phyloP scores from a whole-genome alignment of 2,329 filamentous ascomycete species.

The Grosmannia huntii region DNA sequence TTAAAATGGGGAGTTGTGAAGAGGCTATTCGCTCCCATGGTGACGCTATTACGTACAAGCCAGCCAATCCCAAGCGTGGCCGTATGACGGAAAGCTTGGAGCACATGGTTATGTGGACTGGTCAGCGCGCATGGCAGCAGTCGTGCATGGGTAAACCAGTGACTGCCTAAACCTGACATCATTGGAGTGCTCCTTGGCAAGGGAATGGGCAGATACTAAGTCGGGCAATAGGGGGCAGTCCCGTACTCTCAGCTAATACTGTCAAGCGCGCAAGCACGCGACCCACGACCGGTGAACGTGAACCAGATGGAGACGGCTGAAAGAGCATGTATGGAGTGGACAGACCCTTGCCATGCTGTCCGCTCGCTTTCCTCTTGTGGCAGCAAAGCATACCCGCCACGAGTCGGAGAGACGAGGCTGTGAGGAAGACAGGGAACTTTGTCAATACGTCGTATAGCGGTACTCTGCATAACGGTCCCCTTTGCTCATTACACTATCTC shows the following conservation, averaged over 20 bases:
- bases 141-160: neutral
- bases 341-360: neutral
- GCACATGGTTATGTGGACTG: neutral
- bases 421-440: neutral
- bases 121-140: neutral
- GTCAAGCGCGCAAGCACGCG: neutral
- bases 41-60: constrained; percentile 6
- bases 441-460: neutral
- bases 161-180: neutral
- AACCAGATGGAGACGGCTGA: neutral
- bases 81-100: neutral
- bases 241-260: neutral
- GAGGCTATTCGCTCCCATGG: neutral
- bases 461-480: no score
- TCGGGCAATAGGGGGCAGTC: neutral
- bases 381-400: neutral
- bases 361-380: neutral
- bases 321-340: neutral
- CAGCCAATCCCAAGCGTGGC: neutral
- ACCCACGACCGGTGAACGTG: neutral
- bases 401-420: neutral
- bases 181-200: neutral
- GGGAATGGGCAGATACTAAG: neutral
- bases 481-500: no score
- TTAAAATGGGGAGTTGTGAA: neutral